A percentile compares a stretch with the other conserved stretches of the same genome.
These are phyloP conservation scores for Neurospora sp. DNA, from an alignment of 2,329 filamentous ascomycete genomes.

Conservation along the genomic window DNA sequence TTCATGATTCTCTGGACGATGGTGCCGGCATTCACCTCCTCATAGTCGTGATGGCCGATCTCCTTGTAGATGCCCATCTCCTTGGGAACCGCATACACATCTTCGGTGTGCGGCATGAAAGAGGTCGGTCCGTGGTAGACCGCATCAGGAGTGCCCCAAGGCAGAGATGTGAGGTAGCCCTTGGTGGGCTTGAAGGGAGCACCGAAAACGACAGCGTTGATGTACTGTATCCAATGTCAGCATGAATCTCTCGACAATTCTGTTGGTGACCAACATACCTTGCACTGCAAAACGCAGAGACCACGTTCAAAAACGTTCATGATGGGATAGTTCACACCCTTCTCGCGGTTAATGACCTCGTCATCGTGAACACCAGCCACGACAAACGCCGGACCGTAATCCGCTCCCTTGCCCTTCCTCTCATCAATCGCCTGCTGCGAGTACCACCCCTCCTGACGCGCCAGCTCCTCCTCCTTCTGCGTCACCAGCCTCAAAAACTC, in stretches of 20 bases:
- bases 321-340: conserved; percentile 96
- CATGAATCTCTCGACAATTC: neutral
- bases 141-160: conserved; percentile 62
- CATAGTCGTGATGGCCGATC: conserved; percentile 67
- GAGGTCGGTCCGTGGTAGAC: conserved; percentile 96
- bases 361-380: conserved; percentile 92
- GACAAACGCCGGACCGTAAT: conserved; percentile 79
- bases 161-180: conserved; percentile 65
- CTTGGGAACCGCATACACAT: conserved; percentile 74
- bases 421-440: conserved; percentile 52
- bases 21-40: conserved; percentile 81
- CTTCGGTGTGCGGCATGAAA: conserved; percentile 73
- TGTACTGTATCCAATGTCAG: conserved; percentile 48
- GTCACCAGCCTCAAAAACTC: conserved; percentile 80
- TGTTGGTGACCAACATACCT: conserved; percentile 41
- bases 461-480: conserved; percentile 61
- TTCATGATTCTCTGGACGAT: conserved; percentile 88
- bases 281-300: conserved; percentile 90
- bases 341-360: conserved; percentile 90
- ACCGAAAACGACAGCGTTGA: conserved; percentile 80
- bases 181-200: conserved; percentile 81
- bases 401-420: conserved; percentile 55
- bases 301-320: conserved; percentile 99
- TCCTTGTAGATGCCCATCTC: conserved; percentile 75
- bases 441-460: conserved; percentile 64